Base-by-base conservation (phyloP, 495 filamentous ascomycete species). In the Podospora comata region DNA sequence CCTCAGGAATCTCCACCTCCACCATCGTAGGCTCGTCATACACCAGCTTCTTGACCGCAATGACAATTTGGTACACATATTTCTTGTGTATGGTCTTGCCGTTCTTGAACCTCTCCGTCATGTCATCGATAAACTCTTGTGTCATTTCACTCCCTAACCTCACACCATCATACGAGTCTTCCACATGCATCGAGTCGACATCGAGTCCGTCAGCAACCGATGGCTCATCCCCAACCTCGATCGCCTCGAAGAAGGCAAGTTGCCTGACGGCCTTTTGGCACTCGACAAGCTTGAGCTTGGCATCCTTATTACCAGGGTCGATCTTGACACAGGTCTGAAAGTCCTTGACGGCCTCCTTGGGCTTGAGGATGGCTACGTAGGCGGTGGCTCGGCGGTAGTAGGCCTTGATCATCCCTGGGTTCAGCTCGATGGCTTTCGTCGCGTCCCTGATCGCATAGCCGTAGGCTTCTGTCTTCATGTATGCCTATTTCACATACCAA, bases 21-120 rank as follows among this genome's bases (percentile, higher is more conserved):
- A 97, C 93, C 95, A 99, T 97, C 1, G 95, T 99, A 28, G 95
- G 87, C 82, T 98, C 95, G 56, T 90, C 86, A 74, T 93, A 92
- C 59, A 97, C 92, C 66, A 98, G 85, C 27, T 96, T 89, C 79
- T 90, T 91, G 69, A 96, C 93, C 30, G 91, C 91, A 70, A 97
- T 82, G 71, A 98, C 82, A 71, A 99, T 99, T 77, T 97, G 92
- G 84, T 94, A 97, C 66, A 91, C 95, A 79, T 97, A 99, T 86
- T 98, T 99, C 83, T 86, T 89, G 79, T 94, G 92, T 66, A 99
- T 84, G 78, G 90, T 93, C 85, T 98, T 97, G 68, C 95, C 94
- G 68, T 89, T 87, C 86, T 96, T 97, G 85, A 99, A 99, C 48
- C 95, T 83, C 77, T 92, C 84, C 64, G 94, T 91, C 96, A 97